These are phyloP conservation scores for Macaranga tanarius DNA, from an alignment of 441 rosid genomes.

Conservation along the genomic window DNA sequence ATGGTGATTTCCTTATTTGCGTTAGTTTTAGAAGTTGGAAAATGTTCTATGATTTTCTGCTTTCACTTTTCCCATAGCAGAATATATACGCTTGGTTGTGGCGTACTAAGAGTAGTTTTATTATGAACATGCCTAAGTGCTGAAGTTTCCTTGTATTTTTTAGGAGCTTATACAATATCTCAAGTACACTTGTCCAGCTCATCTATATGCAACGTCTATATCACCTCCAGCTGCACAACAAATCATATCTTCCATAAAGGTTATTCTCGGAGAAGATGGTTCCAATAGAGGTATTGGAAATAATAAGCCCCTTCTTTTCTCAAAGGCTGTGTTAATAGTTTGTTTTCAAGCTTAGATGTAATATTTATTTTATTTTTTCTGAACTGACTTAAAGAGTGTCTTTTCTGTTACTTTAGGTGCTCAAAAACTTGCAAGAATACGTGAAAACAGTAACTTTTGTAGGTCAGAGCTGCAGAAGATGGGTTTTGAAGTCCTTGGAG, in stretches of 20 bases:
- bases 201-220: conserved; percentile 82
- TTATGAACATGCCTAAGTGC: neutral
- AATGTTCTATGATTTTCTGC: too few species aligned
- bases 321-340: neutral
- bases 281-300: conserved; percentile 61
- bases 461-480: conserved; percentile 83
- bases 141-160: neutral
- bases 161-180: conserved; percentile 78
- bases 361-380: neutral
- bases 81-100: neutral
- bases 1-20: neutral
- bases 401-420: conserved; percentile 47
- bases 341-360: neutral
- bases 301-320: too few species aligned
- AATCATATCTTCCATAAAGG: conserved; percentile 74
- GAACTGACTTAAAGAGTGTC: neutral
- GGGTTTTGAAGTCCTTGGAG: conserved; percentile 98
- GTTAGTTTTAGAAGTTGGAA: neutral
- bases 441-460: conserved; percentile 91
- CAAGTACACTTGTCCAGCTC: conserved; percentile 75
- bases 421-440: conserved; percentile 76
- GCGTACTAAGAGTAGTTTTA: neutral
- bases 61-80: neutral
- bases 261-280: conserved; percentile 88
- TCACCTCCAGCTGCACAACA: conserved; percentile 90